Conservation (phyloP, 2,329 filamentous ascomycete genomes). For the Sordariomycetes sp. region DNA sequence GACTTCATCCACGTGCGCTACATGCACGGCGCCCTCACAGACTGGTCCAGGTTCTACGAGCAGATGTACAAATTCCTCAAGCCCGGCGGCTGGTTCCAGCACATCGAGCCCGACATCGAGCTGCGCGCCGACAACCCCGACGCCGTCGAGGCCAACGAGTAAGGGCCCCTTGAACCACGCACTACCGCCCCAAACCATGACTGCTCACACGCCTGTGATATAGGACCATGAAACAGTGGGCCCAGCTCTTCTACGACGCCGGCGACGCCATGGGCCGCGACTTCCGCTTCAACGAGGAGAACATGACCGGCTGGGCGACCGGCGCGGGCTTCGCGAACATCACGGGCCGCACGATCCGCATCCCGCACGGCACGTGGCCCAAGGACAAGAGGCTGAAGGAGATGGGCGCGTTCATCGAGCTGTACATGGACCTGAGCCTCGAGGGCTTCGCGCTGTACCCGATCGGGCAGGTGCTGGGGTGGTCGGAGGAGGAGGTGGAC, state of each 20-base stretch:
- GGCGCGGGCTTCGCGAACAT: conserved; percentile 30
- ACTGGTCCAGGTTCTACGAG: conserved; percentile 38
- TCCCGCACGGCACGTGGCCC: conserved; percentile 37
- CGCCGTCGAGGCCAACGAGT: neutral
- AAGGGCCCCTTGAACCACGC: conserved; percentile 5
- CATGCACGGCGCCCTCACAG: conserved; percentile 39
- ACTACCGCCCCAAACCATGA: neutral
- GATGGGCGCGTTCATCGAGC: conserved; percentile 21
- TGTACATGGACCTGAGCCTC: conserved; percentile 15
- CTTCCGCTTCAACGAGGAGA: conserved; percentile 8
- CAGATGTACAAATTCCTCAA: conserved; percentile 14
- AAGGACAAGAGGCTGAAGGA: conserved; percentile 32
- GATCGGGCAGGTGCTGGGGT: conserved; percentile 16
- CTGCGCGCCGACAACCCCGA: neutral
- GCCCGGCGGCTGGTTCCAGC: conserved; percentile 26
- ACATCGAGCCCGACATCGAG: neutral
- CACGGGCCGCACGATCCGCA: conserved; percentile 24
- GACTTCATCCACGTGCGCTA: conserved; percentile 50
- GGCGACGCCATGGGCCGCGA: conserved; percentile 15
- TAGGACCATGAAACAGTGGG: conserved; percentile 17
- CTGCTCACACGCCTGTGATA: neutral
- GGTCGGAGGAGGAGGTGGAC: conserved; percentile 13
- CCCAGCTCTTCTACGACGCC: conserved; percentile 14
- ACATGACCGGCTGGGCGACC: conserved; percentile 12
- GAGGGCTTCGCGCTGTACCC: conserved; percentile 17